Conservation (phyloP, 495 filamentous ascomycete genomes). For the Neurospora sp. region DNA sequence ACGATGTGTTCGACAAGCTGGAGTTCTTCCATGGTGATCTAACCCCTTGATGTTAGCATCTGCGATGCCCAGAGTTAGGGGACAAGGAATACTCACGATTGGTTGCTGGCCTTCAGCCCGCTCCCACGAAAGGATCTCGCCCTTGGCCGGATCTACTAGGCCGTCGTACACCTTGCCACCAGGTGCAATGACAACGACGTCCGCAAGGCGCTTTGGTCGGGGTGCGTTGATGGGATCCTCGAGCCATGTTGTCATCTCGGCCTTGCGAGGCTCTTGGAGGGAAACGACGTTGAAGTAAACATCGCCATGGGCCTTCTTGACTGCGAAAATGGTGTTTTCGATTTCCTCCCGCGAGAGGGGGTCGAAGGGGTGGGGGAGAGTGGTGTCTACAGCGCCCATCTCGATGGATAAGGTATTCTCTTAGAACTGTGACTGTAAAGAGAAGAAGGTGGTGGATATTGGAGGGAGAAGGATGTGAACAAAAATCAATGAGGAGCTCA, state of each 20-base stretch:
- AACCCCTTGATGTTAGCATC: slow-evolving; percentile 3
- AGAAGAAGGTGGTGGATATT: neutral
- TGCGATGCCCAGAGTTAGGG: neutral
- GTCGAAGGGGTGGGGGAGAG: slow-evolving; percentile 65
- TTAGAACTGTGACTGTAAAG: no score
- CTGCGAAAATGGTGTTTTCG: slow-evolving; percentile 56
- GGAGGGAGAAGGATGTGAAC: neutral
- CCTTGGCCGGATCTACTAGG: slow-evolving; percentile 63
- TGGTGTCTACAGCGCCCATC: slow-evolving; percentile 14
- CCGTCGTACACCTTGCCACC: slow-evolving; percentile 80
- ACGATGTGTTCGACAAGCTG: slow-evolving; percentile 76
- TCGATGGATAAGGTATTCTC: neutral
- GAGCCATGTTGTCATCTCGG: slow-evolving; percentile 78
- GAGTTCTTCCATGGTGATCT: slow-evolving; percentile 94
- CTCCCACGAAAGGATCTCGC: slow-evolving; percentile 67
- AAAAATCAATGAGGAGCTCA: no score
- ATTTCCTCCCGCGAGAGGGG: slow-evolving; percentile 74
- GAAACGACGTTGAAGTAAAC: slow-evolving; percentile 85
- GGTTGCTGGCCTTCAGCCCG: slow-evolving; percentile 74
- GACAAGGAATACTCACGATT: slow-evolving; percentile 39
- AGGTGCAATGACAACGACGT: slow-evolving; percentile 76
- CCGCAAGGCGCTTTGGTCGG: slow-evolving; percentile 64
- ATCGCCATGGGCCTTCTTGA: slow-evolving; percentile 59
- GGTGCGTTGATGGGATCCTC: slow-evolving; percentile 48
- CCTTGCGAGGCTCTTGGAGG: slow-evolving; percentile 81